Percentiles rank a stretch among this genome's conserved stretches.
Conservation (phyloP, 2,329 filamentous ascomycete species). For the Aspergillus cejpii region DNA sequence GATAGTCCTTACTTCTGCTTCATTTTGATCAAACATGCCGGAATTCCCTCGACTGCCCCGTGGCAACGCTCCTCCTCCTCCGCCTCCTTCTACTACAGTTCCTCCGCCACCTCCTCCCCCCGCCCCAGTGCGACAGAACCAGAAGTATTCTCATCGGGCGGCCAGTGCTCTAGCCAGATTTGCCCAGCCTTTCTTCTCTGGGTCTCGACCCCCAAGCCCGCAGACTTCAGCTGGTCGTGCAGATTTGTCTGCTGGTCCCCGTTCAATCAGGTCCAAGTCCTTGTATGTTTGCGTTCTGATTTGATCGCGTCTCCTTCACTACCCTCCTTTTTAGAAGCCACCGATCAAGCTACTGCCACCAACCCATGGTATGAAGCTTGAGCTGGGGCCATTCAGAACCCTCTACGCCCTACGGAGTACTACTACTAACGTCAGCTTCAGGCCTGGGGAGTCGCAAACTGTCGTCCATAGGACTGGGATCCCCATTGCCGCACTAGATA, state of each 20-base stretch:
- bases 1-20: neutral
- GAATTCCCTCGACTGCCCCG: conserved; percentile 24
- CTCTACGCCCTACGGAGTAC: too few relatives aligned
- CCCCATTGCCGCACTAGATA: conserved; percentile 56
- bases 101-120: conserved; percentile 34
- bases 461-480: conserved; percentile 59
- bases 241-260: conserved; percentile 24
- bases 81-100: conserved; percentile 27
- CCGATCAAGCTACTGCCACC: neutral
- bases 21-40: conserved; percentile 23
- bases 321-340: neutral
- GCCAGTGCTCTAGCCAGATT: conserved; percentile 47
- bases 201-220: conserved; percentile 49
- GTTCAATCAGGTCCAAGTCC: conserved; percentile 34
- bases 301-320: conserved; percentile 4
- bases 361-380: neutral
- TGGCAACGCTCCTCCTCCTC: conserved; percentile 23
- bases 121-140: conserved; percentile 30
- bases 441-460: conserved; percentile 48
- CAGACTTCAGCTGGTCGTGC: conserved; percentile 37
- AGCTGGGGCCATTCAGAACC: neutral
- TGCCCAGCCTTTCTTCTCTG: conserved; percentile 50
- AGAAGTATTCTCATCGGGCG: conserved; percentile 41
- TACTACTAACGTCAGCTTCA: conserved; percentile 18
- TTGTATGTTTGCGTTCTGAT: conserved; percentile 26